These are phyloP conservation scores for Friedmanniomyces simplex DNA, from an alignment of 495 filamentous ascomycete genomes.

Conservation along the genomic window DNA sequence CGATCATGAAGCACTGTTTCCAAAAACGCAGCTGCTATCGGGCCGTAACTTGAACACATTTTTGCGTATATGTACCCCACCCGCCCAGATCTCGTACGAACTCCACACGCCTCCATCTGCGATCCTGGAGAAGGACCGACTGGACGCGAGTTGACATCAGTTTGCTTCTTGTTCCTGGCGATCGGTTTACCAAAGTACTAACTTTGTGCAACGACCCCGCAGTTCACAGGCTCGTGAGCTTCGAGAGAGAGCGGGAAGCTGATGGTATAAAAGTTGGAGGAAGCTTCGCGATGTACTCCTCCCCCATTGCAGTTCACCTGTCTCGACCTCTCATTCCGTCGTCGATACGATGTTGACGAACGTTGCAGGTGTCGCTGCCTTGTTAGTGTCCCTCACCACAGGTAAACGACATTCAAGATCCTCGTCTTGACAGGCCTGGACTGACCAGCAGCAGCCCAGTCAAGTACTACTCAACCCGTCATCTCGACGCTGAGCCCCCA, in stretches of 20 bases:
- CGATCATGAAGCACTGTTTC: too few species aligned
- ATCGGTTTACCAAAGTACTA: background rate
- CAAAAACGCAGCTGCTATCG: too few species aligned
- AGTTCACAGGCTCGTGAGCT: background rate
- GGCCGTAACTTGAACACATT: too few species aligned
- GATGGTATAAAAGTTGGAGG: background rate
- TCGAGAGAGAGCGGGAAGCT: background rate
- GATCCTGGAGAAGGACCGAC: background rate
- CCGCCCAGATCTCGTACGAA: too few species aligned
- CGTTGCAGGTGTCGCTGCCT: background rate
- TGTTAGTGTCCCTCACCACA: background rate
- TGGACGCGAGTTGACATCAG: background rate
- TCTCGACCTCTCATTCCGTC: background rate
- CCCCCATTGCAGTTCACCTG: background rate
- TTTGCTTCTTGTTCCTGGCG: background rate
- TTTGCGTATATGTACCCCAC: too few species aligned
- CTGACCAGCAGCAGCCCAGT: background rate
- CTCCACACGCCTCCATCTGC: too few species aligned
- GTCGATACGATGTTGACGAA: background rate
- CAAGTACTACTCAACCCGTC: background rate
- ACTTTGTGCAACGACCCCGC: background rate
- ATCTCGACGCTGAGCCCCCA: conserved; percentile 2
- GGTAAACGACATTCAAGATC: background rate
- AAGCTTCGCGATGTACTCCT: background rate
- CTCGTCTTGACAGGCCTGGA: background rate